phyloP scores from a whole-genome alignment of 352 stramenopile genomes.

The Pythium periplocum region DNA sequence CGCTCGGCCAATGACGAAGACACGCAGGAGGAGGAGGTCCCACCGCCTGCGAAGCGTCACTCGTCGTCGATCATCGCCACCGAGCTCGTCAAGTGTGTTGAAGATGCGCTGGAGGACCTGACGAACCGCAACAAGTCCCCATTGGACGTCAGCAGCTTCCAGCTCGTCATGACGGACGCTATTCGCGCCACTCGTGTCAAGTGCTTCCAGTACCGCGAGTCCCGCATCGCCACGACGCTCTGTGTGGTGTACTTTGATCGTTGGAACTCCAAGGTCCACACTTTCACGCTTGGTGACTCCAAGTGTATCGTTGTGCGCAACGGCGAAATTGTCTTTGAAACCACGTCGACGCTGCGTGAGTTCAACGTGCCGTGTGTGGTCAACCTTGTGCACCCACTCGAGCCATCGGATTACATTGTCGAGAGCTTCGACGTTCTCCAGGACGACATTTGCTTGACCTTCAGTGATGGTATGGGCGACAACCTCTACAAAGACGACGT shows the following conservation, averaged over 20 bases:
- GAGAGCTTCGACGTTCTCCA: conserved; percentile 54
- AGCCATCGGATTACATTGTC: conserved; percentile 56
- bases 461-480: conserved; percentile 73
- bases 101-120: conserved; percentile 41
- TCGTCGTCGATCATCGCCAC: conserved; percentile 54
- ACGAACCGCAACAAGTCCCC: conserved; percentile 44
- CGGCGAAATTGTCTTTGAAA: conserved; percentile 56
- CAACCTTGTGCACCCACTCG: conserved; percentile 44
- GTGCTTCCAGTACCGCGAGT: conserved; percentile 52
- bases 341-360: conserved; percentile 54
- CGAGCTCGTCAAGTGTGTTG: conserved; percentile 49
- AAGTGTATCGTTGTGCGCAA: conserved; percentile 62
- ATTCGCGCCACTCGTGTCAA: conserved; percentile 52
- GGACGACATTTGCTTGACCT: conserved; percentile 60
- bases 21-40: conserved; percentile 13
- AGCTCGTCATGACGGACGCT: conserved; percentile 44
- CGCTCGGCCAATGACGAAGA: conserved; percentile 21
- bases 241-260: conserved; percentile 70
- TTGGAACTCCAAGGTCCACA: conserved; percentile 50
- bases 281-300: conserved; percentile 75
- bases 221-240: conserved; percentile 60
- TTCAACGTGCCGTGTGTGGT: conserved; percentile 82
- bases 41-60: conserved; percentile 15
- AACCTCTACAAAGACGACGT: conserved; percentile 83
- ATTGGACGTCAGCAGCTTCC: conserved; percentile 34